phyloP scores from a whole-genome alignment of 1,284 basidiomycete genomes.

The Athelia psychrophila region DNA sequence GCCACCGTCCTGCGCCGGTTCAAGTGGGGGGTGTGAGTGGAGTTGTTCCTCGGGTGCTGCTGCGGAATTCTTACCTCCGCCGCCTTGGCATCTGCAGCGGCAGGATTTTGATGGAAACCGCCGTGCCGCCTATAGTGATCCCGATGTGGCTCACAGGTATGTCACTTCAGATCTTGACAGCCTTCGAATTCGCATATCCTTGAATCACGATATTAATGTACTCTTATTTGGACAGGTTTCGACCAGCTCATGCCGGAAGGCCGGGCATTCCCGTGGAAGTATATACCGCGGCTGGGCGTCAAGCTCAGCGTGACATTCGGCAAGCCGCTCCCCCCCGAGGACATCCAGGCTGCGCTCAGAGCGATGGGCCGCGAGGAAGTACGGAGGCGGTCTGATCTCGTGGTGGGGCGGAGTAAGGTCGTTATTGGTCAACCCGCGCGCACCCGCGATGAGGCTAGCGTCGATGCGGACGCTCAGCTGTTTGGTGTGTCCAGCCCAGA shows the following conservation, averaged over 20 bases:
- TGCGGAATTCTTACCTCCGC: neutral
- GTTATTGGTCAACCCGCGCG: neutral
- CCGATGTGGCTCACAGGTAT: slow-evolving; percentile 91
- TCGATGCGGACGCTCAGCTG: neutral
- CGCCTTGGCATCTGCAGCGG: slow-evolving; percentile 52
- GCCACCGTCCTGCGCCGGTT: slow-evolving; percentile 69
- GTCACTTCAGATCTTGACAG: no score
- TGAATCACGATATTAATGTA: no score
- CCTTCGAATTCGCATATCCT: no score
- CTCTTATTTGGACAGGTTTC: slow-evolving; percentile 60
- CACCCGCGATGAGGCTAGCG: neutral
- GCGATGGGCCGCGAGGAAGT: neutral
- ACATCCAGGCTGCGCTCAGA: slow-evolving; percentile 26
- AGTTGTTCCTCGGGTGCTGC: slow-evolving; percentile 4
- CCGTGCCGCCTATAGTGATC: slow-evolving; percentile 75
- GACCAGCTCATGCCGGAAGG: slow-evolving; percentile 89
- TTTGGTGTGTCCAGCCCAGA: neutral
- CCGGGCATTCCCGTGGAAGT: slow-evolving; percentile 69
- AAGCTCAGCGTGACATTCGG: slow-evolving; percentile 74
- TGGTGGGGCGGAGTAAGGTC: no score
- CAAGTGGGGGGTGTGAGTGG: slow-evolving; percentile 93
- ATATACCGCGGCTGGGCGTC: slow-evolving; percentile 60
- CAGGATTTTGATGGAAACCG: slow-evolving; percentile 80
- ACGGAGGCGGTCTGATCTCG: neutral
- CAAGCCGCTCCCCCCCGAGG: slow-evolving; percentile 49